Evolutionary conservation across 805 yeast genomes (phyloP).

Genomic region (Jamesozyma gamospora): DNA sequence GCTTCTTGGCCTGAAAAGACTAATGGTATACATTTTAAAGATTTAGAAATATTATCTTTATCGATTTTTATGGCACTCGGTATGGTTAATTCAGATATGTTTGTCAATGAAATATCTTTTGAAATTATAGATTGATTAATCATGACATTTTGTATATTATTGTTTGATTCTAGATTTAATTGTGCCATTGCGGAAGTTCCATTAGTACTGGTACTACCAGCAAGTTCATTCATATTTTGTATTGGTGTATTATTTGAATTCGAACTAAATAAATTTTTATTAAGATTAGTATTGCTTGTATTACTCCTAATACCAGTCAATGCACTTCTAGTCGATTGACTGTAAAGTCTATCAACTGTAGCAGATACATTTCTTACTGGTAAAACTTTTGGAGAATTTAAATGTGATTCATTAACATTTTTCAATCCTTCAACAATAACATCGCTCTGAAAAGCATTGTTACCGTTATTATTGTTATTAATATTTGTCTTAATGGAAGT

Average conservation of each 20-base stretch:
- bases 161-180: conserved; percentile 17
- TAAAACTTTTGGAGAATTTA: conserved; percentile 1
- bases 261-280: background rate
- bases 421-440: conserved; percentile 1
- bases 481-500: background rate
- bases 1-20: conserved; percentile 49
- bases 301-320: background rate
- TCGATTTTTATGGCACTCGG: conserved; percentile 29
- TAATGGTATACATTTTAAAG: conserved; percentile 13
- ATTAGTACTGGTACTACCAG: background rate
- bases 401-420: background rate
- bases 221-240: background rate
- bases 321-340: background rate
- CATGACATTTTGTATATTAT: conserved; percentile 8
- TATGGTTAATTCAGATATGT: conserved; percentile 36
- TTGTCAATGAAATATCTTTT: conserved; percentile 65
- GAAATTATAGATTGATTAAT: conserved; percentile 31
- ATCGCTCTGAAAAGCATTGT: background rate
- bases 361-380: conserved; percentile 22
- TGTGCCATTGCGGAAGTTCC: conserved; percentile 12
- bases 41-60: conserved; percentile 9
- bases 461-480: background rate
- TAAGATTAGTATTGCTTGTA: background rate
- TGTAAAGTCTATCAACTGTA: conserved; percentile 17
- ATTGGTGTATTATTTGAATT: background rate